Percentiles rank a stretch among this genome's conserved stretches.
These are phyloP conservation scores for Sequoiadendron giganteum DNA, from an alignment of 75 land plant genomes.

Conservation along the genomic window DNA sequence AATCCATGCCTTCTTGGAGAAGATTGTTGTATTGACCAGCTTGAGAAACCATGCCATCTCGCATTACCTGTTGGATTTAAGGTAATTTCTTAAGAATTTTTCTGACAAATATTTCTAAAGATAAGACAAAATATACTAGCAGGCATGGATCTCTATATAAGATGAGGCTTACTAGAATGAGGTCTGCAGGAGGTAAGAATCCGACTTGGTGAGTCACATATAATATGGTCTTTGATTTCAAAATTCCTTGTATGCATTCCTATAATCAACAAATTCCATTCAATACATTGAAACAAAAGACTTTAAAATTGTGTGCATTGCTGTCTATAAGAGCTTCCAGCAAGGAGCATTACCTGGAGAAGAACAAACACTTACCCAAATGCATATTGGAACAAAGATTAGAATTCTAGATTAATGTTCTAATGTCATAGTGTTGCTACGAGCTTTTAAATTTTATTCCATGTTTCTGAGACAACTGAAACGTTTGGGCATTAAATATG, in stretches of 20 bases:
- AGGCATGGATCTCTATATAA: background rate
- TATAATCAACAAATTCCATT: constrained; percentile 20
- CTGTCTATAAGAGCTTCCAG: background rate
- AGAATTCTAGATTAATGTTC: background rate
- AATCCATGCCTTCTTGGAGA: constrained; percentile 57
- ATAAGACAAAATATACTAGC: background rate
- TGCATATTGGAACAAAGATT: background rate
- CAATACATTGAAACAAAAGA: background rate
- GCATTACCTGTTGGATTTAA: constrained; percentile 59
- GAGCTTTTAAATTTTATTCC: background rate
- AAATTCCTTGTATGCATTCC: constrained; percentile 66
- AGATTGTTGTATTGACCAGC: constrained; percentile 65
- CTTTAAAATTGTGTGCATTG: background rate
- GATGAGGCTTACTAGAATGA: constrained; percentile 42
- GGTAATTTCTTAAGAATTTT: background rate
- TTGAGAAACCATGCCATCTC: constrained; percentile 65
- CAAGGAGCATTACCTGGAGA: background rate
- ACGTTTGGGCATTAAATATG: background rate
- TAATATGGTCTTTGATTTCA: constrained; percentile 65
- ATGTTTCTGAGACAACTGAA: background rate
- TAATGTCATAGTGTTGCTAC: background rate
- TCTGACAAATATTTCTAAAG: background rate
- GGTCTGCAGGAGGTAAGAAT: constrained; percentile 49
- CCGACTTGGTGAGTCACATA: constrained; percentile 90
- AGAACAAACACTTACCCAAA: background rate